These are phyloP conservation scores for Pseudomassariella vexata DNA, from an alignment of 2,329 filamentous ascomycete species.

Conservation along the genomic window DNA sequence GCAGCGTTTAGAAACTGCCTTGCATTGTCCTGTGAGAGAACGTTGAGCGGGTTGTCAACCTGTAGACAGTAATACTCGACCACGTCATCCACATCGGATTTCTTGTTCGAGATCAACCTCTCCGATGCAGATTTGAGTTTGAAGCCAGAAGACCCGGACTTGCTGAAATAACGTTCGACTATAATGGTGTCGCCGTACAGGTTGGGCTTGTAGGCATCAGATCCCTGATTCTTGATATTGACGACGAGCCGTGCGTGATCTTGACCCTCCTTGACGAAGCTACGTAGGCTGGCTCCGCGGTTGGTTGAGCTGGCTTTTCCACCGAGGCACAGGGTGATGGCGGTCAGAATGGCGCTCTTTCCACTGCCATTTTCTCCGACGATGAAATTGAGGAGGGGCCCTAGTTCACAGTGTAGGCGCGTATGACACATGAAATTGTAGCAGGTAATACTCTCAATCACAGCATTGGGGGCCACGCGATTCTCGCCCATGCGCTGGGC, in stretches of 20 bases:
- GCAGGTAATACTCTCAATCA: conserved; percentile 82
- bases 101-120: conserved; percentile 73
- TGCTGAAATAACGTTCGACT: conserved; percentile 85
- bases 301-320: conserved; percentile 92
- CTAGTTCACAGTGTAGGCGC: conserved; percentile 75
- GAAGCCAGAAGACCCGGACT: conserved; percentile 70
- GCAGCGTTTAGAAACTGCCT: conserved; percentile 88
- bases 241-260: conserved; percentile 74
- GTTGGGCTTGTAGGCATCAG: conserved; percentile 76
- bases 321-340: conserved; percentile 88
- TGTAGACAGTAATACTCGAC: conserved; percentile 90
- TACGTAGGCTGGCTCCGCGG: conserved; percentile 82
- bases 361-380: conserved; percentile 97
- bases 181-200: conserved; percentile 79
- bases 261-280: conserved; percentile 82
- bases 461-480: conserved; percentile 71
- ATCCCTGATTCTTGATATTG: conserved; percentile 84
- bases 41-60: conserved; percentile 94
- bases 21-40: conserved; percentile 91
- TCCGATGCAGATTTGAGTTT: conserved; percentile 73
- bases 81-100: conserved; percentile 83
- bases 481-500: conserved; percentile 56
- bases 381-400: conserved; percentile 95
- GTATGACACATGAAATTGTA: conserved; percentile 96
- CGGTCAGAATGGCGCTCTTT: conserved; percentile 92